Evolutionary conservation across 2,329 filamentous ascomycete genomes (phyloP), one percentile per base, ranked within the genome.

Genomic region (Diaporthe citri): DNA sequence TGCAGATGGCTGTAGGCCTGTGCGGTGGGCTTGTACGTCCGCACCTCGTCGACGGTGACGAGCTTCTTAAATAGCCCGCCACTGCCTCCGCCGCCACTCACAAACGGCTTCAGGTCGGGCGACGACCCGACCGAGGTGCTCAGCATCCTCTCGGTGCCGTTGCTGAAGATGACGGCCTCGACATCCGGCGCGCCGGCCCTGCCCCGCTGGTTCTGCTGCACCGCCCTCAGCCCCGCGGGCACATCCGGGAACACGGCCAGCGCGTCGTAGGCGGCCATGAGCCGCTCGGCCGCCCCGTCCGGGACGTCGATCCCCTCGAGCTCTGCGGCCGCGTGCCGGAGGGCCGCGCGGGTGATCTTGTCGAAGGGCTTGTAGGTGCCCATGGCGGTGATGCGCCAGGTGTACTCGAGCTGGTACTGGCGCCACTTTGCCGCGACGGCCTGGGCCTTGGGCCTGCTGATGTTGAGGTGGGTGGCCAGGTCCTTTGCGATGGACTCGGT

Each of bases 381-480:
- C 93, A 95, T 95, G 86, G 90, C 92, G 79, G 92, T 95, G 77
- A 93, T 83, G 70, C 93, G 87, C 92, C 92, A 95, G 52, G 93
- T 94, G 79, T 95, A 96, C 82, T 95, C 93, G 12, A 95, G 85
- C 82, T 95, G 93, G 79, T 93, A 93, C 41, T 88, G 88, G 73
- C 93, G 87, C 90, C 93, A 95, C 79, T 90, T 82, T 22, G 87
- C 82, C 6, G 93, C 90, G 43, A 95, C 86, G 0, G 82, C 82
- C 34, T 86, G 82, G 3, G 91, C 90, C 77, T 88, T 88, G 25
- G 39, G 3, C 7, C 91, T 89, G 41, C 88, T 81, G 9, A 10
- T 52, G 41, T 89, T 91, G 78, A 91, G 91, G 73, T 91, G 82
- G 43, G 84, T 82, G 22, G 88, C 87, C 17, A 95, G 84, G 75